Evolutionary conservation across 2,329 filamentous ascomycete genomes (phyloP).

Genomic region (Neonectria neomacrospora): DNA sequence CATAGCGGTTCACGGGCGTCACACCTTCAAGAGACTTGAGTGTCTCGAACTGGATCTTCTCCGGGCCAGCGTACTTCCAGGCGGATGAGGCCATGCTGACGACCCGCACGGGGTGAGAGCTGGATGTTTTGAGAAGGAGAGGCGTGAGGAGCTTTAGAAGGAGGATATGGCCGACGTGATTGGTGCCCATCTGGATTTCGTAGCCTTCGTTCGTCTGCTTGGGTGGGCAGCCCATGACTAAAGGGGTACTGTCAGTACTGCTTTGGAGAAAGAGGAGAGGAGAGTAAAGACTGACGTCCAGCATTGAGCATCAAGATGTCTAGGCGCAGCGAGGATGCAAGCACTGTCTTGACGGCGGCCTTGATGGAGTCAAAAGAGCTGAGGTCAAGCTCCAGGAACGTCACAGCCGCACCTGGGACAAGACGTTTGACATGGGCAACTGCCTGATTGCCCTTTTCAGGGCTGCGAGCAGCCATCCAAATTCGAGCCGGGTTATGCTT

Average conservation of each 20-base stretch:
- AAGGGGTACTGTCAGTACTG: neutral
- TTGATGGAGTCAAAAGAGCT: slow-evolving; percentile 55
- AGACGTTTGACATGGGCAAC: slow-evolving; percentile 50
- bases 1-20: slow-evolving; percentile 20
- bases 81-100: slow-evolving; percentile 17
- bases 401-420: slow-evolving; percentile 37
- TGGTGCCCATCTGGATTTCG: slow-evolving; percentile 29
- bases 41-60: slow-evolving; percentile 14
- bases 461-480: slow-evolving; percentile 47
- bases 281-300: neutral
- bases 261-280: neutral
- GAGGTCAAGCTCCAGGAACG: slow-evolving; percentile 58
- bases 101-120: slow-evolving; percentile 12
- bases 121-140: slow-evolving; percentile 15
- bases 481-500: slow-evolving; percentile 23
- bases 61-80: slow-evolving; percentile 20
- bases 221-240: slow-evolving; percentile 13
- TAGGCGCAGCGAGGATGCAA: slow-evolving; percentile 45
- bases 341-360: slow-evolving; percentile 51
- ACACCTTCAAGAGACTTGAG: slow-evolving; percentile 18
- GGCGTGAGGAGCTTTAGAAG: slow-evolving; percentile 24
- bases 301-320: slow-evolving; percentile 57
- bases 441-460: slow-evolving; percentile 48
- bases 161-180: slow-evolving; percentile 23
- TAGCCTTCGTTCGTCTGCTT: slow-evolving; percentile 23